Conservation (phyloP, 1,284 basidiomycete genomes). For the Ganoderma lingzhi region DNA sequence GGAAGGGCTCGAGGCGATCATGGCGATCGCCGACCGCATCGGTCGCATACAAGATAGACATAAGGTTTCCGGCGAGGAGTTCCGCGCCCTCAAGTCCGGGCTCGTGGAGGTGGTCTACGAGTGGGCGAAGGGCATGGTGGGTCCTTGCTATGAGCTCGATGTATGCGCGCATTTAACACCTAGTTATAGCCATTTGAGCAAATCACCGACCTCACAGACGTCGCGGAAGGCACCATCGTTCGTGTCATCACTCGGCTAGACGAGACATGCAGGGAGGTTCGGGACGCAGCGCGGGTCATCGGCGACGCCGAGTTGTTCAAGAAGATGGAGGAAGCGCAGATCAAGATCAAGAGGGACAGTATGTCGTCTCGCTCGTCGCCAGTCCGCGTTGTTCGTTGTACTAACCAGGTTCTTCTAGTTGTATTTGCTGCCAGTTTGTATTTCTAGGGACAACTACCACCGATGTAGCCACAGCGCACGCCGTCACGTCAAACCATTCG, state of each 20-base stretch:
- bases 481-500: neutral
- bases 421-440: constrained; percentile 89
- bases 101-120: constrained; percentile 97
- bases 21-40: constrained; percentile 86
- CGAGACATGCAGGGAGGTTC: constrained; percentile 96
- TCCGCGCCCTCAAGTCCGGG: constrained; percentile 86
- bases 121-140: constrained; percentile 98
- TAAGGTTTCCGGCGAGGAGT: constrained; percentile 83
- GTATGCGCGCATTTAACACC: constrained; percentile 6
- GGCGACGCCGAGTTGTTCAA: constrained; percentile 95
- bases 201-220: constrained; percentile 93
- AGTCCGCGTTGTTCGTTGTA: neutral
- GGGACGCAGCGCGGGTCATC: constrained; percentile 97
- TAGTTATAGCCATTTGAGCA: constrained; percentile 87
- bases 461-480: neutral
- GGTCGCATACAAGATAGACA: constrained; percentile 81
- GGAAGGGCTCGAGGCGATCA: constrained; percentile 82
- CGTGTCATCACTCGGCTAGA: constrained; percentile 96
- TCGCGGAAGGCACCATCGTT: constrained; percentile 97
- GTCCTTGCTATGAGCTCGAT: constrained; percentile 31
- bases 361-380: constrained; percentile 46
- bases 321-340: constrained; percentile 97
- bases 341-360: constrained; percentile 95
- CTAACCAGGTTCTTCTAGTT: constrained; percentile 52
- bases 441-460: constrained; percentile 57